These are phyloP conservation scores for Ophiostoma quercus DNA, from an alignment of 2,329 filamentous ascomycete genomes.

Conservation along the genomic window DNA sequence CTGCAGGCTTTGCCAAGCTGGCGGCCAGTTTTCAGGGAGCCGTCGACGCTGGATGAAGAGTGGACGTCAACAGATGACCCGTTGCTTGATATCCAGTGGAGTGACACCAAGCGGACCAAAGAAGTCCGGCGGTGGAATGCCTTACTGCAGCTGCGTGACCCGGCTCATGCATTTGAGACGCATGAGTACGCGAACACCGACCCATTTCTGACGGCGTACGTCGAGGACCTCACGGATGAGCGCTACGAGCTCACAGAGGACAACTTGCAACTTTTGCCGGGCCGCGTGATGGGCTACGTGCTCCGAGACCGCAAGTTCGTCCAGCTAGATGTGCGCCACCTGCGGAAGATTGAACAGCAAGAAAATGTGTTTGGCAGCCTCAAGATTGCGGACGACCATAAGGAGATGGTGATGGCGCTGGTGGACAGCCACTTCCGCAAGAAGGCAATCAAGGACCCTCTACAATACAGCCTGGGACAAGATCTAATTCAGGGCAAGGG, in stretches of 20 bases:
- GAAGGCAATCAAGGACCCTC: slow-evolving; percentile 21
- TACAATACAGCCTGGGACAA: slow-evolving; percentile 27
- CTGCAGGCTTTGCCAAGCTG: slow-evolving; percentile 25
- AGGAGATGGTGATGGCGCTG: slow-evolving; percentile 28
- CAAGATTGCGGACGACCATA: slow-evolving; percentile 28
- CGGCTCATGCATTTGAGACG: slow-evolving; percentile 19
- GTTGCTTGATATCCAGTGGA: slow-evolving; percentile 16
- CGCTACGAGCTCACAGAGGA: slow-evolving; percentile 22
- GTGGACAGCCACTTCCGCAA: slow-evolving; percentile 26
- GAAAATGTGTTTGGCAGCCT: slow-evolving; percentile 27
- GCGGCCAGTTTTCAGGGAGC: slow-evolving; percentile 21
- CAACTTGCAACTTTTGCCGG: slow-evolving; percentile 25
- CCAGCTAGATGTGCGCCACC: slow-evolving; percentile 22
- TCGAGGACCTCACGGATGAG: slow-evolving; percentile 16
- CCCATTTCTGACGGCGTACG: slow-evolving; percentile 16
- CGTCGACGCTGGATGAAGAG: slow-evolving; percentile 10
- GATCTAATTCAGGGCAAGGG: slow-evolving; percentile 45
- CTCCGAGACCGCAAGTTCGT: slow-evolving; percentile 31
- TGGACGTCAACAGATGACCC: slow-evolving; percentile 9
- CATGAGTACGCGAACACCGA: slow-evolving; percentile 18
- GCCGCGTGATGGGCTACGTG: slow-evolving; percentile 29
- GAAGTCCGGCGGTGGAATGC: slow-evolving; percentile 19
- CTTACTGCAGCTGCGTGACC: slow-evolving; percentile 21
- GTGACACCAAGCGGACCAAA: slow-evolving; percentile 16
- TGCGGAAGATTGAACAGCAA: slow-evolving; percentile 20